Evolutionary conservation across 345 rosid species (phyloP).

Genomic region (Noccaea bulbosa): DNA sequence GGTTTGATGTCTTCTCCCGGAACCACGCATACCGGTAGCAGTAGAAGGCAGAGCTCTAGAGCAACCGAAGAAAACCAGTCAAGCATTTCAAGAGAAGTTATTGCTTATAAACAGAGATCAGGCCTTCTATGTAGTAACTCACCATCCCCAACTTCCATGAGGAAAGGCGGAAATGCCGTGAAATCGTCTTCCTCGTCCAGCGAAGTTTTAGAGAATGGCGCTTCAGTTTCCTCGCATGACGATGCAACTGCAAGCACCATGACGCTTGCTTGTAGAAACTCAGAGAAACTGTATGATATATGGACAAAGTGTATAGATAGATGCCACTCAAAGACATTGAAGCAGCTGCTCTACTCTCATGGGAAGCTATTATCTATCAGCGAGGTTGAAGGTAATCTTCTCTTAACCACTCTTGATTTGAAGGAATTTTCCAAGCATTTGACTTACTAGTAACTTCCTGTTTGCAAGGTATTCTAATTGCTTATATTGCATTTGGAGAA

Average conservation of each 20-base stretch:
- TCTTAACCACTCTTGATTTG: background rate
- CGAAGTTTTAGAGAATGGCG: constrained; percentile 43
- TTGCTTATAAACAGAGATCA: constrained; percentile 58
- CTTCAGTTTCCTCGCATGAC: constrained; percentile 47
- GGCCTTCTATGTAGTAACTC: constrained; percentile 51
- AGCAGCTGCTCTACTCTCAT: constrained; percentile 70
- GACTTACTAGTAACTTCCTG: constrained; percentile 12
- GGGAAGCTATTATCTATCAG: constrained; percentile 80
- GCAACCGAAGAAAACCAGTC: constrained; percentile 75
- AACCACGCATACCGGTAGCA: constrained; percentile 67
- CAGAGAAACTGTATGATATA: constrained; percentile 64
- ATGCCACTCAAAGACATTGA: constrained; percentile 92
- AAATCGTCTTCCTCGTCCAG: constrained; percentile 46
- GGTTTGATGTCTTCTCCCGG: constrained; percentile 84
- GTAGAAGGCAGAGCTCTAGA: constrained; percentile 78
- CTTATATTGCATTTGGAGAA: constrained; percentile 74
- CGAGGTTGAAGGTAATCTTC: constrained; percentile 68
- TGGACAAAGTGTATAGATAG: constrained; percentile 82
- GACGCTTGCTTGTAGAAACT: constrained; percentile 47
- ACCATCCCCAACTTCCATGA: constrained; percentile 58
- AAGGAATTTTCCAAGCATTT: background rate
- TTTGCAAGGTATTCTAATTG: constrained; percentile 74
- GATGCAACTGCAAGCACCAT: constrained; percentile 47
- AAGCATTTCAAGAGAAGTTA: constrained; percentile 65
- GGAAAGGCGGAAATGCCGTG: constrained; percentile 50